phyloP scores from a whole-genome alignment of 1,139 yeast species.

The Yarrowia galli region DNA sequence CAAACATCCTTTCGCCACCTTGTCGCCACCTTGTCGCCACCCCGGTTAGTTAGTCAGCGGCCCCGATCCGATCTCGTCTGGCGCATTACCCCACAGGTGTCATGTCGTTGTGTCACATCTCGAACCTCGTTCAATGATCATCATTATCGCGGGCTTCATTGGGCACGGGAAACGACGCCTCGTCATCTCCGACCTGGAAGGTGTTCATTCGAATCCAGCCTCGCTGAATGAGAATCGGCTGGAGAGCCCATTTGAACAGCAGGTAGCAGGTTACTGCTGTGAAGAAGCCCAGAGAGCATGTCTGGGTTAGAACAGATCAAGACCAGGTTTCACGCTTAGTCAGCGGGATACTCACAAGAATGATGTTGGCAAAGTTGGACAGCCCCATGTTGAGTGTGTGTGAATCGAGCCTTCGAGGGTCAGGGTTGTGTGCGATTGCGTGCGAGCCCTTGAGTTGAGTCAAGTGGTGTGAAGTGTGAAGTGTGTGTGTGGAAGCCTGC shows the following conservation, averaged over 20 bases:
- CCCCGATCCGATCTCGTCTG: no score
- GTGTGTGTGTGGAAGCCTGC: constrained; percentile 24
- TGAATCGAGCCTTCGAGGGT: constrained; percentile 2
- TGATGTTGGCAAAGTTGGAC: constrained; percentile 30
- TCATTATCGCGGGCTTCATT: constrained; percentile 2
- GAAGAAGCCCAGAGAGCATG: constrained; percentile 40
- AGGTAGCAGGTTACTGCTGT: constrained; percentile 31
- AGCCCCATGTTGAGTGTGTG: constrained; percentile 13
- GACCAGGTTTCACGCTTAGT: neutral
- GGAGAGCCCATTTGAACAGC: constrained; percentile 41
- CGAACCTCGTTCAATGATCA: no score
- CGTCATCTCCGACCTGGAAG: constrained; percentile 33
- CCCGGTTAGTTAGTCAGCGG: no score
- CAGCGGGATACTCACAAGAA: constrained; percentile 19
- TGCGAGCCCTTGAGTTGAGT: neutral
- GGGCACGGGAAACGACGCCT: constrained; percentile 23
- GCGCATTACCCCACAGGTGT: no score
- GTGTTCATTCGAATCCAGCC: constrained; percentile 39
- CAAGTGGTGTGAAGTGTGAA: neutral
- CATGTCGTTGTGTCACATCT: no score
- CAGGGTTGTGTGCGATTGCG: constrained; percentile 34
- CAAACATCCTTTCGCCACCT: no score
- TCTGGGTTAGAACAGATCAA: constrained; percentile 40
- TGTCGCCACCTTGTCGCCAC: no score
- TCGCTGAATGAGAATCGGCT: constrained; percentile 41